Evolutionary conservation across 139 green algal genomes (phyloP).

Genomic region (Volvox africanus): DNA sequence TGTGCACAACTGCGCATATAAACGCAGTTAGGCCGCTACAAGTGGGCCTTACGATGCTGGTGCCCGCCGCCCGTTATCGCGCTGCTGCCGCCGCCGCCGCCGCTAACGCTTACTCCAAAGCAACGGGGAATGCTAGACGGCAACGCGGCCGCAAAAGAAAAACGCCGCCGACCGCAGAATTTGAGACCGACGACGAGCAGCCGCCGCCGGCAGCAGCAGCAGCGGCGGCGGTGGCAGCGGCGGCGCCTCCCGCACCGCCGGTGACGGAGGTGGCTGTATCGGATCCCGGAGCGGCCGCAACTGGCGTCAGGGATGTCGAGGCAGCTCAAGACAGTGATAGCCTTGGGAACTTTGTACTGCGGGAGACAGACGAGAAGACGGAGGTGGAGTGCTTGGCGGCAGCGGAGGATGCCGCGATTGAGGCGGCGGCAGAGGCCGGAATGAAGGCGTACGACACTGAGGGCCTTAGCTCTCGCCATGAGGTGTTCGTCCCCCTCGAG

Average conservation of each 20-base stretch:
- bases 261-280: neutral
- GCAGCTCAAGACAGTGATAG: neutral
- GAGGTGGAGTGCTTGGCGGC: neutral
- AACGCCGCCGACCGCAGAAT: neutral
- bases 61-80: neutral
- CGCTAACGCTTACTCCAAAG: neutral
- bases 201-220: neutral
- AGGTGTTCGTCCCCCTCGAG: too few species aligned
- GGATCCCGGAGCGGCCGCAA: neutral
- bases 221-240: too few species aligned
- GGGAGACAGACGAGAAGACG: neutral
- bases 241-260: too few species aligned
- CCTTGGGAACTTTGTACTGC: neutral
- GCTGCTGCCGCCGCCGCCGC: constrained; percentile 4
- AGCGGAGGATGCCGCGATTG: neutral
- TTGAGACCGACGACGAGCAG: neutral
- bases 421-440: neutral
- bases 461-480: neutral
- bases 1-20: too few species aligned
- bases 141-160: neutral
- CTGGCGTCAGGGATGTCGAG: too few species aligned
- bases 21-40: too few species aligned
- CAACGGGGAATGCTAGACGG: neutral
- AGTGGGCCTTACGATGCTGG: too few species aligned
- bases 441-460: neutral